Evolutionary conservation across 2,329 filamentous ascomycete species (phyloP), one percentile per base, ranked within the genome.

Genomic region (Canariomyces notabilis): DNA sequence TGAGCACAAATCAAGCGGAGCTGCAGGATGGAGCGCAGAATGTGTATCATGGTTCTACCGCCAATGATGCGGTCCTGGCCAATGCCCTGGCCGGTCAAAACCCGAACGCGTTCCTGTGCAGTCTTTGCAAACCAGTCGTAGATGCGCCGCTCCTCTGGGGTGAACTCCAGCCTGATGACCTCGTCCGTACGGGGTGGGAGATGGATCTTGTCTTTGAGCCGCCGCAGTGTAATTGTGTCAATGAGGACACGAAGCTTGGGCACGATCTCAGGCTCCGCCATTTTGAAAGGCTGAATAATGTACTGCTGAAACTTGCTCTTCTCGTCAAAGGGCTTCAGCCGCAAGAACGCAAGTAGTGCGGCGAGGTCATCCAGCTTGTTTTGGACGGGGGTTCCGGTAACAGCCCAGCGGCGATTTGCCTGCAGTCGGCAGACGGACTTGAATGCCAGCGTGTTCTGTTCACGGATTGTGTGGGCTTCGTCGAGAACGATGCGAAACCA

Each of bases 381-480:
- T 66, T 97, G 91, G 7, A 97, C 87, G 0, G 90, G 93, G 0
- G 93, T 97, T 44, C 91, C 93, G 0, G 93, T 97, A n/a, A 97
- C 88, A 2, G 90, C 91, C 93, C 93, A 98, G 26, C 90, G 83
- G 23, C 90, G 81, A 60, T 87, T 79, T 2, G 89, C 87, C 50
- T 86, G 77, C 2, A 97, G 72, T 16, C 80, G 78, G 54, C 89
- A 90, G 16, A 93, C 87, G 3, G 88, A 87, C 62, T 90, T 89
- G 44, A 89, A 94, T 56, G 91, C 85, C 33, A 86, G 72, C 1
- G 89, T 91, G 3, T 75, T 79, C 52, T 87, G 84, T 57, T 94
- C 91, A 20, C 93, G 87, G 54, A 98, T 97, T 66, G 87, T 87
- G 63, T 98, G 93, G 1, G 90, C 93, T 67, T 98, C 91, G 54